Base-by-base conservation (phyloP, 1,139 yeast species). In the Blastobotrys apis region DNA sequence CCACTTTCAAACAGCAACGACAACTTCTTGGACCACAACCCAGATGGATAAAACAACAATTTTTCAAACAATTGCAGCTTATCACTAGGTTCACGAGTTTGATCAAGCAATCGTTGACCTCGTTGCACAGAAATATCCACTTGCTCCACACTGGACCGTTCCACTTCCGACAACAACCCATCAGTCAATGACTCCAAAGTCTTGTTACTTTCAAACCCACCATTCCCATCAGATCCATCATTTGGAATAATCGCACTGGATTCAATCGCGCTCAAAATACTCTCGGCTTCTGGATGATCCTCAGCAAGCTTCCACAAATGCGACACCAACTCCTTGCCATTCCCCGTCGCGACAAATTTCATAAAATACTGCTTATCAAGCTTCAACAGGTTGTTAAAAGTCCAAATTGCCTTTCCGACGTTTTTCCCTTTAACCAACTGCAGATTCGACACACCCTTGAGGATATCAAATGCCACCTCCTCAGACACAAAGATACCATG, bases 401-500 rank as follows among this genome's bases (percentile, higher is more conserved):
- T 47, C 50, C 47, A 44, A 5, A 47, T 44, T 20, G 50, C 50
- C 38, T 44, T 47, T 25, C 44, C 50, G 10, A 41, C 44, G 23
- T 47, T 47, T 41, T 47, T 47, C 17, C 50, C 46, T 30, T 42
- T 39, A 15, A 41, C 45, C 37, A 47, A 19, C 29, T 47, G 50
- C 38, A 47, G 33, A 16, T 43, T 38, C 16, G 49, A 35, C 3
- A 51, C 47, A 4, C 50, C 50, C 38, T 47, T 49, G 31, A 49
- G 44, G 31, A 50, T 48, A 33, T 45, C 53, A 29, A 29, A 36
- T 13, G 53, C 53, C 16, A 47, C 49, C 3, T 49, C 52, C 20
- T 52, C 54, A 15, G 45, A 37, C 5, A 52, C 49, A 40, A 50
- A 53, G 15, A 52, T 48, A 10, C 54, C 56, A 30, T 53, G 56